Percentiles rank a stretch among this genome's conserved stretches.
Evolutionary conservation across 306 rosid genomes (phyloP).

Genomic region (Vachellia collinsii): DNA sequence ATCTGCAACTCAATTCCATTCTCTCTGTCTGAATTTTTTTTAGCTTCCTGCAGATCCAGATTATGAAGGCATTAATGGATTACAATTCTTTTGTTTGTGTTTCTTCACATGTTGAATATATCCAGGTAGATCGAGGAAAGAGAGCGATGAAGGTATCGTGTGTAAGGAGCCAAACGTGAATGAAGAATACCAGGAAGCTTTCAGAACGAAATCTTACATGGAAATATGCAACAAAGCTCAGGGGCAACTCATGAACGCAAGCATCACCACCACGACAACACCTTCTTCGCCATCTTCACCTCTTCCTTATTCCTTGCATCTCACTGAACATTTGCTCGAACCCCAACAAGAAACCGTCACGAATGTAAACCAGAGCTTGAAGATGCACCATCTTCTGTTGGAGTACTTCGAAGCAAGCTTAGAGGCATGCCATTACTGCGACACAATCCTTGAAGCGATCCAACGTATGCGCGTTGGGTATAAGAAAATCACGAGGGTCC

Average conservation of each 20-base stretch:
- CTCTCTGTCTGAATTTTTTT: neutral
- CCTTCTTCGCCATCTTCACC: conserved; percentile 28
- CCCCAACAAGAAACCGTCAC: conserved; percentile 69
- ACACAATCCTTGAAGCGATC: conserved; percentile 61
- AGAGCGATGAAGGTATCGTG: conserved; percentile 47
- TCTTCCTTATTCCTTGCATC: conserved; percentile 37
- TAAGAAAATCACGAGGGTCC: conserved; percentile 41
- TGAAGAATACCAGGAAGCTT: conserved; percentile 74
- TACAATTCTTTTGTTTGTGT: neutral
- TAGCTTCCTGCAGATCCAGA: neutral
- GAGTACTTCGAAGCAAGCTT: conserved; percentile 80
- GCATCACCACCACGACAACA: neutral
- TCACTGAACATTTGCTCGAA: conserved; percentile 57
- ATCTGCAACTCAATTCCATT: conserved; percentile 7
- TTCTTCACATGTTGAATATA: neutral
- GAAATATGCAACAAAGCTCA: conserved; percentile 71
- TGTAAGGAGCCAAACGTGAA: conserved; percentile 60
- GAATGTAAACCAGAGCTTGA: conserved; percentile 39
- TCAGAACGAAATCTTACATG: conserved; percentile 76
- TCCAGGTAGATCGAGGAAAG: conserved; percentile 61
- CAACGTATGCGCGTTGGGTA: conserved; percentile 52
- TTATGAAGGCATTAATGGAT: neutral
- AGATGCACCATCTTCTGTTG: conserved; percentile 59
- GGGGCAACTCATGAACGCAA: conserved; percentile 26
- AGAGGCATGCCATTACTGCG: conserved; percentile 66